Evolutionary conservation across 108 stramenopile genomes (phyloP), one percentile per base, ranked within the genome.

Genomic region (Skeletonema grethae): DNA sequence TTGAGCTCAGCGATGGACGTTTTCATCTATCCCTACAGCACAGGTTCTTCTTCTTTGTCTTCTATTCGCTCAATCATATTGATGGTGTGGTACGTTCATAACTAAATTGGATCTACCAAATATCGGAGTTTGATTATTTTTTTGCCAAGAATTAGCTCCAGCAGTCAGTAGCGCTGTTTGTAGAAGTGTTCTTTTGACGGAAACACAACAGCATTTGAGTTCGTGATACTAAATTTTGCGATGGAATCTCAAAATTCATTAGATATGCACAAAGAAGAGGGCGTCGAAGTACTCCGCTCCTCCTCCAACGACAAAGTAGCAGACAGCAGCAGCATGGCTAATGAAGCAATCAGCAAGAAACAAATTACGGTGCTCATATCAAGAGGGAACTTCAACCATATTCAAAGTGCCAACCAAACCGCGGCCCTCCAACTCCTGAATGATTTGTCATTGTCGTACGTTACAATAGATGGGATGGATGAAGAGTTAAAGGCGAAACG

Each of bases 401-500:
- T 10, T 18, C 63, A 64, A 18, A 50, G 18, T 18, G 25, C 63
- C 4, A 50, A 64, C 46, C 63, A 64, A 55, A 24, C 22, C 18
- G 12, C 16, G 63, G 63, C 63, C 5, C 25, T 64, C 13, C 24
- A 48, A 16, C 11, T 64, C 24, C 53, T 64, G 4, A 55, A 10
- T 56, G 63, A 48, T 55, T 24, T 24, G 22, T 24, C 24, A 4
- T 25, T 29, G 13, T 45, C 63, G 4, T 64, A 64, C 48, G 63
- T 55, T 10, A 29, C 22, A 50, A 55, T 64, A 25, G 63, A 64
- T 56, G 63, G 63, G 25, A 64, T 64, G 46, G 63, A 55, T 55
- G 25, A 41, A 9, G 53, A 56, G 4, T 55, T 55, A 11, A 50
- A 56, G 63, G 63, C 46, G 46, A 24, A 24, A 18, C 22, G 63